Conservation (phyloP, 768 basidiomycete species). For the Podaxis pistillaris region DNA sequence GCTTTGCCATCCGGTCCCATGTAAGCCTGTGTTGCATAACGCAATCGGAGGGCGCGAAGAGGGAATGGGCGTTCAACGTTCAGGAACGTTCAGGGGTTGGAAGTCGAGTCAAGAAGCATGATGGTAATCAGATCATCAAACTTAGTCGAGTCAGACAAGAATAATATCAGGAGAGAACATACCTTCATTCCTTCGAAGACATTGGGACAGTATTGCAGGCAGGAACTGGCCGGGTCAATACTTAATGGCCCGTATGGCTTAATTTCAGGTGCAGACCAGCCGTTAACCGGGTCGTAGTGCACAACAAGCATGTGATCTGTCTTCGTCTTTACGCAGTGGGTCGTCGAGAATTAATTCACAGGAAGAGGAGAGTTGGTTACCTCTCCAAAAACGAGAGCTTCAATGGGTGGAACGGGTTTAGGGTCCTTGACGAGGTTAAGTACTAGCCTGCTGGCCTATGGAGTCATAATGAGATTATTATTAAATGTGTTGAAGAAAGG, state of each 20-base stretch:
- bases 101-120: neutral
- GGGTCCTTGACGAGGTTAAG: constrained; percentile 43
- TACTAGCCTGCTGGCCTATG: constrained; percentile 55
- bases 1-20: constrained; percentile 67
- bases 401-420: constrained; percentile 49
- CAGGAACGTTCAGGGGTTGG: neutral
- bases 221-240: constrained; percentile 70
- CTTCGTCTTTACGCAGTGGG: constrained; percentile 38
- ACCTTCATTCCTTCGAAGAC: constrained; percentile 89
- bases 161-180: constrained; percentile 4
- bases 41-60: neutral
- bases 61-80: neutral
- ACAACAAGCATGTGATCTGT: constrained; percentile 79
- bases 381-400: constrained; percentile 55
- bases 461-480: neutral
- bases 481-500: neutral
- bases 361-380: constrained; percentile 29
- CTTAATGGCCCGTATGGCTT: constrained; percentile 69
- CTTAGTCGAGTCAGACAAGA: neutral
- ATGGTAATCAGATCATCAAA: neutral
- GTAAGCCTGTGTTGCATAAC: constrained; percentile 36
- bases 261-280: constrained; percentile 74
- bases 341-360: neutral
- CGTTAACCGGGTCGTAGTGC: constrained; percentile 57
- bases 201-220: constrained; percentile 84